Evolutionary conservation across 2,329 filamentous ascomycete genomes (phyloP), one percentile per base, ranked within the genome.

Genomic region (Neonectria sp.): DNA sequence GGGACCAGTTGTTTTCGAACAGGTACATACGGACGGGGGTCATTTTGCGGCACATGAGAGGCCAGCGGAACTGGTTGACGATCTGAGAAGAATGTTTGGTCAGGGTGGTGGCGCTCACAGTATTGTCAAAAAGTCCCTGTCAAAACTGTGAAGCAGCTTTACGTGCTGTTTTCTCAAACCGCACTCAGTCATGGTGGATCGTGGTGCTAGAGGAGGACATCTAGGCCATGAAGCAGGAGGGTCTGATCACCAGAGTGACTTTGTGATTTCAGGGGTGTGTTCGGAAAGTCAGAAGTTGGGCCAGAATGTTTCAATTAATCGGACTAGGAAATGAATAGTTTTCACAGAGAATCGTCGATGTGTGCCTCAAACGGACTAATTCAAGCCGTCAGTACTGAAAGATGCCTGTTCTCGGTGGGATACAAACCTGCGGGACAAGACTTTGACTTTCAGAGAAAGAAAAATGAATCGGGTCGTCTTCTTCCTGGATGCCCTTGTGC

Each of bases 41-140:
- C 90, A 92, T 75, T 92, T 92, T 73, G 89, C 88, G 2, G 86
- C 90, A 0, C 86, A 85, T 72, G 90, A 92, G 77, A 79, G 80
- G 25, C 90, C 90, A 0, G 81, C 87, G 25, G 78, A 82, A 6
- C 78, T 92, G 27, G 85, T 81, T 0, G 78, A 77, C 3, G 90
- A 92, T 74, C 67, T 92, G 61, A 81, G 81, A 68, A 81, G 80
- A 7, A 91, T 91, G 88, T 90, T 91, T 80, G 85, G 86, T 0
- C 84, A 83, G 65, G 80, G 79, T 0, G 86, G 86, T 1, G 84
- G 84, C 6, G 85, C 84, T 4, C 82, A 77, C 65, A 76, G 77
- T 2, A 77, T 82, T 31, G 48, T 51, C 4, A 29, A 4, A 6
- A 51, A 5, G 17, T 13, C 6, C 17, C 48, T 31, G 48, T 51